Conservation (phyloP, 208 protist genomes). For the Spironucleus salmonicida region DNA sequence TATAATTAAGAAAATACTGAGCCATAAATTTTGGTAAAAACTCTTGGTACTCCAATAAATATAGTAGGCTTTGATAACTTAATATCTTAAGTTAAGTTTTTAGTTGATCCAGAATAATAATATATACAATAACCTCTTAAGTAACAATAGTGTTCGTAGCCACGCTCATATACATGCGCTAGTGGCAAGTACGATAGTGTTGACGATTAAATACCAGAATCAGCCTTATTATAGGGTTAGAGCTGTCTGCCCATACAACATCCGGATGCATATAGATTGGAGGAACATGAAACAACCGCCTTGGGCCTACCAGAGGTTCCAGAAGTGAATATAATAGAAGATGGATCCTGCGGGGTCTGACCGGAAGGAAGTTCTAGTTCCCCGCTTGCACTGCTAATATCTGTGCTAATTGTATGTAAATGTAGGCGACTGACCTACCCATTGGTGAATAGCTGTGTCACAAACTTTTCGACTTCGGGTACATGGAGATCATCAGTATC, state of each 20-base stretch:
- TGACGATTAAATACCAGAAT: not conserved
- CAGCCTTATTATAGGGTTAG: not conserved
- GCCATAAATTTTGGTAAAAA: slow-evolving; percentile 5
- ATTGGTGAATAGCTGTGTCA: too few relatives aligned
- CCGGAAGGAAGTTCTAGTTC: too few relatives aligned
- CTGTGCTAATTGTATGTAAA: too few relatives aligned
- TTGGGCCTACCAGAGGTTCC: slow-evolving; percentile 14
- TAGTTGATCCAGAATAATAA: not conserved
- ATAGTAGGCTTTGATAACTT: not conserved
- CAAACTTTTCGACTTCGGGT: too few relatives aligned
- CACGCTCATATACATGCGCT: not conserved
- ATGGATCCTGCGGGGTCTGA: too few relatives aligned
- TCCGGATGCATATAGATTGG: not conserved
- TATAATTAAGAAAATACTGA: slow-evolving; percentile 3
- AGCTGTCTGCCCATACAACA: not conserved
- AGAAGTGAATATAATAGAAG: slow-evolving; percentile 17
- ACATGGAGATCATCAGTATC: too few relatives aligned
- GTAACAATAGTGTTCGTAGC: not conserved
- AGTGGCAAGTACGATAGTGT: slow-evolving; percentile 17
- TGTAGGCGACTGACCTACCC: too few relatives aligned
- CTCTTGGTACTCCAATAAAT: slow-evolving; percentile 8
- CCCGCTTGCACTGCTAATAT: too few relatives aligned
- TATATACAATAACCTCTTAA: not conserved
- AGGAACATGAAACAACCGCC: not conserved
- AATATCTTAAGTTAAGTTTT: slow-evolving; percentile 9